phyloP scores from a whole-genome alignment of 2,329 filamentous ascomycete species.

The Fusarium proliferatum region DNA sequence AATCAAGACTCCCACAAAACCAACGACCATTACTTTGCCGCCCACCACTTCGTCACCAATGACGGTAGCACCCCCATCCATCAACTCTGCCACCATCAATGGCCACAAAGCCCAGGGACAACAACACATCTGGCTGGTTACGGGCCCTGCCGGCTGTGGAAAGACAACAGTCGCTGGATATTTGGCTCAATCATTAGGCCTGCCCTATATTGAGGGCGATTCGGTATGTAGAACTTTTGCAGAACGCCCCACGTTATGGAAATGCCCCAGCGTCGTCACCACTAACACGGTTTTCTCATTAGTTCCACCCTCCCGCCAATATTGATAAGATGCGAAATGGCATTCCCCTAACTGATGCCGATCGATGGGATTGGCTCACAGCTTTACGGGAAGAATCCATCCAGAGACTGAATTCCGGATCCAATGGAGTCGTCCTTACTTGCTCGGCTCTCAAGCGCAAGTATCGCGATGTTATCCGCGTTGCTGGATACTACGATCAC shows the following conservation, averaged over 20 bases:
- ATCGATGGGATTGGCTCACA: constrained; percentile 98
- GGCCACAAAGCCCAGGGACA: constrained; percentile 49
- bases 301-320: constrained; percentile 83
- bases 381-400: constrained; percentile 76
- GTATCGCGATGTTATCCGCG: constrained; percentile 91
- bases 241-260: constrained; percentile 1
- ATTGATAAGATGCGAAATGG: constrained; percentile 91
- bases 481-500: constrained; percentile 80
- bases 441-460: constrained; percentile 97
- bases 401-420: constrained; percentile 64
- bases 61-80: constrained; percentile 37
- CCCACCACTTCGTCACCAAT: constrained; percentile 39
- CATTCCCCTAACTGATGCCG: constrained; percentile 87
- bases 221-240: constrained; percentile 64
- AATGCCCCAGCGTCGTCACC: constrained; percentile 8
- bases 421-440: constrained; percentile 87
- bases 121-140: constrained; percentile 84
- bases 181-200: constrained; percentile 68
- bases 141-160: constrained; percentile 81
- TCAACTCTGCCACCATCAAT: constrained; percentile 46
- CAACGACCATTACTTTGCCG: constrained; percentile 42
- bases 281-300: constrained; percentile 41
- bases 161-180: constrained; percentile 80
- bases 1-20: constrained; percentile 54
- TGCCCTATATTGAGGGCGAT: constrained; percentile 83